These are phyloP conservation scores for Pseudonectria buxi DNA, from an alignment of 2,329 filamentous ascomycete genomes.

Conservation along the genomic window DNA sequence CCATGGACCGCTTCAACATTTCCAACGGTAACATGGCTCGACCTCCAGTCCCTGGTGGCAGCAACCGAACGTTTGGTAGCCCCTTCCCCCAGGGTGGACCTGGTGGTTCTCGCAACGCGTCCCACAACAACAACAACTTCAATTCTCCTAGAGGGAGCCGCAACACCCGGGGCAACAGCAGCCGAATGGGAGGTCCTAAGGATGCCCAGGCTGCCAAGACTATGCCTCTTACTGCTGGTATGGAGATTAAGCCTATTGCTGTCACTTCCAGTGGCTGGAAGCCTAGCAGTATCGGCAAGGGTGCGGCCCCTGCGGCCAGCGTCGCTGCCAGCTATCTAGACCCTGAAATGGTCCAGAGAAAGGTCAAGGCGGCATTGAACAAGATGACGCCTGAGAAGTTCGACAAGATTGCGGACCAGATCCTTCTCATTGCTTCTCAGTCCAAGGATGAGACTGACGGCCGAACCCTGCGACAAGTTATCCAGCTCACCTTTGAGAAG, in stretches of 20 bases:
- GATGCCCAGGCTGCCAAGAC: slow-evolving; percentile 70
- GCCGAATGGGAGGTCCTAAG: slow-evolving; percentile 25
- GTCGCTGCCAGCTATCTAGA: slow-evolving; percentile 57
- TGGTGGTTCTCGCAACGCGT: slow-evolving; percentile 58
- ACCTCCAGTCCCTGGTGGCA: slow-evolving; percentile 37
- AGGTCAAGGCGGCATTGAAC: slow-evolving; percentile 97
- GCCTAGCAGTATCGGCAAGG: slow-evolving; percentile 60
- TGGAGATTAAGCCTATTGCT: slow-evolving; percentile 74
- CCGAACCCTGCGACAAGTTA: slow-evolving; percentile 91
- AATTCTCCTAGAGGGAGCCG: slow-evolving; percentile 65
- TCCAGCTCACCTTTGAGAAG: slow-evolving; percentile 98
- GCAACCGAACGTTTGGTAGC: too few relatives aligned
- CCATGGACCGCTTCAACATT: slow-evolving; percentile 67
- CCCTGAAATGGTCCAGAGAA: slow-evolving; percentile 90
- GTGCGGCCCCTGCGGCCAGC: slow-evolving; percentile 29
- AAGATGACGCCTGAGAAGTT: slow-evolving; percentile 99
- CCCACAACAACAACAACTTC: slow-evolving; percentile 54
- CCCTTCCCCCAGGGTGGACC: slow-evolving; percentile 36
- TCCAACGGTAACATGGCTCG: slow-evolving; percentile 46
- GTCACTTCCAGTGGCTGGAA: slow-evolving; percentile 80
- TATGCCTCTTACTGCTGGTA: slow-evolving; percentile 84
- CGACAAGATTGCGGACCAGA: slow-evolving; percentile 88
- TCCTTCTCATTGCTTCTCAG: slow-evolving; percentile 84
- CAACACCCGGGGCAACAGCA: slow-evolving; percentile 40
- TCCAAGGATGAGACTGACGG: slow-evolving; percentile 94